These are phyloP conservation scores for Phytophthora capsici DNA, from an alignment of 352 stramenopile genomes.

Conservation along the genomic window DNA sequence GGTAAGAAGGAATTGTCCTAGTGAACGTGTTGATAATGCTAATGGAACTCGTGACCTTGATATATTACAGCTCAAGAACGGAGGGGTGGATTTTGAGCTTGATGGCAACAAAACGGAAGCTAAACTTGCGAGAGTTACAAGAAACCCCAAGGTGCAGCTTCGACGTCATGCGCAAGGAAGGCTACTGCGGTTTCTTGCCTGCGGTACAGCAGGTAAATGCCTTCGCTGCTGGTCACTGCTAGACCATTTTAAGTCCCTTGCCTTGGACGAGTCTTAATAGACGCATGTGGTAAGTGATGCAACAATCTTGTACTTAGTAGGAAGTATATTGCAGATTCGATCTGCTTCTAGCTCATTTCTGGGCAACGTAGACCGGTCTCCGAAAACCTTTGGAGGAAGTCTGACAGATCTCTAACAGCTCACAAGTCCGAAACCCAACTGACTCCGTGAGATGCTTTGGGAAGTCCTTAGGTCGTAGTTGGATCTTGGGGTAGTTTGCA, in stretches of 20 bases:
- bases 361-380: constrained; percentile 78
- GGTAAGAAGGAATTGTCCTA: constrained; percentile 31
- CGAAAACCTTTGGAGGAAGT: constrained; percentile 80
- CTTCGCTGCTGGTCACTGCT: constrained; percentile 15
- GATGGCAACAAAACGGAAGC: background rate
- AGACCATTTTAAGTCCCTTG: constrained; percentile 25
- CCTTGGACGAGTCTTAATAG: constrained; percentile 39
- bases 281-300: constrained; percentile 43
- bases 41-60: background rate
- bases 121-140: background rate
- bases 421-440: constrained; percentile 71
- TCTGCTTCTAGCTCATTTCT: constrained; percentile 47
- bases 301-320: constrained; percentile 18
- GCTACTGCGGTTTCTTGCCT: constrained; percentile 29
- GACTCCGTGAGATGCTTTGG: constrained; percentile 56
- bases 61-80: constrained; percentile 54
- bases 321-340: constrained; percentile 16
- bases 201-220: constrained; percentile 21
- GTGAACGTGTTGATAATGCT: background rate
- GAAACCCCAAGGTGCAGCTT: constrained; percentile 10
- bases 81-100: constrained; percentile 50
- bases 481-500: constrained; percentile 74
- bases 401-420: constrained; percentile 78
- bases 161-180: constrained; percentile 12
- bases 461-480: constrained; percentile 81